These are phyloP conservation scores for Aureobasidium vineae DNA, from an alignment of 2,329 filamentous ascomycete species.

Conservation along the genomic window DNA sequence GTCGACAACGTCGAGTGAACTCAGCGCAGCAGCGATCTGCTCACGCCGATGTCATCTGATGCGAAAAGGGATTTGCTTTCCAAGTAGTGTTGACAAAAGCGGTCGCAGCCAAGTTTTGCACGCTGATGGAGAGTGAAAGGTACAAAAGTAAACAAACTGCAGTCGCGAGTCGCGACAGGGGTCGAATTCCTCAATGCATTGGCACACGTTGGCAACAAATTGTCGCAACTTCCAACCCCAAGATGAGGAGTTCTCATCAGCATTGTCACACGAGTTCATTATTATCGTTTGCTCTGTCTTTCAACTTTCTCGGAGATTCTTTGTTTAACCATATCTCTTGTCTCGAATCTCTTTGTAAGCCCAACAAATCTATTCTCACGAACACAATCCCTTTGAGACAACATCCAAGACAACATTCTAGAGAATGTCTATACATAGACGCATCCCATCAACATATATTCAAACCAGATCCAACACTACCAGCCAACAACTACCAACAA, in stretches of 20 bases:
- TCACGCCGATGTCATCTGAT: neutral
- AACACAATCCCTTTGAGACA: neutral
- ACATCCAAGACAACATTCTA: neutral
- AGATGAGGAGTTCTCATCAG: neutral
- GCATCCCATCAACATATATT: neutral
- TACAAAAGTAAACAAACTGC: neutral
- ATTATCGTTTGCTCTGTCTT: neutral
- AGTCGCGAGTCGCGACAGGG: neutral
- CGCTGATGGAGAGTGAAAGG: neutral
- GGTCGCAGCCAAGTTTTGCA: neutral
- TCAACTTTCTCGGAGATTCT: neutral
- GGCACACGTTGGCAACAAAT: neutral
- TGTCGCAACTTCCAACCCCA: neutral
- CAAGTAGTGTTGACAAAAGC: neutral
- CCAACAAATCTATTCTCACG: neutral
- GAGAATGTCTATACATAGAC: neutral
- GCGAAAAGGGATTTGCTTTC: neutral
- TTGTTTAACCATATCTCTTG: neutral
- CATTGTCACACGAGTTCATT: neutral
- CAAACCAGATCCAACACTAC: conserved; percentile 1
- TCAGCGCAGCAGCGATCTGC: neutral
- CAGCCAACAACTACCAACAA: neutral
- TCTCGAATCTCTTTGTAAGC: neutral
- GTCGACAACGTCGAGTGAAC: neutral
- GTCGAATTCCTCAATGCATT: neutral